phyloP scores from a whole-genome alignment of 805 yeast genomes.

The Lipomyces sp. region DNA sequence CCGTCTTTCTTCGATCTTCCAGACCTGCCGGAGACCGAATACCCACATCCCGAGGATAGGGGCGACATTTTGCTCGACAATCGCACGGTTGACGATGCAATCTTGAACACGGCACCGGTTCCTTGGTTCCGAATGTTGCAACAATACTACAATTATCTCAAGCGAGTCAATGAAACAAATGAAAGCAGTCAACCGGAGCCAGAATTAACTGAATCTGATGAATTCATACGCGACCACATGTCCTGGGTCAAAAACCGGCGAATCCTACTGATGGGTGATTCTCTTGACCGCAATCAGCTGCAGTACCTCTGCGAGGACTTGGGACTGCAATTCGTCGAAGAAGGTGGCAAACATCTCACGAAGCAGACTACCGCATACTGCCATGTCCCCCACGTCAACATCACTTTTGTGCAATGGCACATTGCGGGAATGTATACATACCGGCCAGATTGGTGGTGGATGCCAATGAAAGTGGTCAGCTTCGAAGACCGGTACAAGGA shows the following conservation, averaged over 20 bases:
- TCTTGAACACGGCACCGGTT: constrained; percentile 15
- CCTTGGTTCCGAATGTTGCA: constrained; percentile 18
- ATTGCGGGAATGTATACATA: constrained; percentile 14
- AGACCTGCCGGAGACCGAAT: constrained; percentile 15
- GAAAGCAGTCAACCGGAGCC: background rate
- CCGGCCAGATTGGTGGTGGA: constrained; percentile 27
- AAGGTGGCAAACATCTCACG: background rate
- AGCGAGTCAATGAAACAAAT: background rate
- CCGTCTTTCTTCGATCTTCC: constrained; percentile 12
- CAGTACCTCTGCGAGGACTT: constrained; percentile 22
- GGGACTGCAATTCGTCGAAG: background rate
- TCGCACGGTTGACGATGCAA: background rate
- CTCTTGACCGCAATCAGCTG: constrained; percentile 25
- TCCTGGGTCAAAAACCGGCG: constrained; percentile 23
- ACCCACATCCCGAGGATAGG: constrained; percentile 10
- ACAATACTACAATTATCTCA: background rate
- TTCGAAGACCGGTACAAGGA: constrained; percentile 22
- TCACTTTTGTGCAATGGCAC: constrained; percentile 24
- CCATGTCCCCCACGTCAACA: constrained; percentile 18
- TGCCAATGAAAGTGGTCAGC: constrained; percentile 14
- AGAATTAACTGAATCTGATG: background rate
- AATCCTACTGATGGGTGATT: constrained; percentile 33
- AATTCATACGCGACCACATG: constrained; percentile 3
- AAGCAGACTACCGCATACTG: constrained; percentile 17
- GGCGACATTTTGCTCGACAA: constrained; percentile 4